Base-by-base conservation (phyloP, 495 filamentous ascomycete genomes). In the Astrothelium subdiscretum region DNA sequence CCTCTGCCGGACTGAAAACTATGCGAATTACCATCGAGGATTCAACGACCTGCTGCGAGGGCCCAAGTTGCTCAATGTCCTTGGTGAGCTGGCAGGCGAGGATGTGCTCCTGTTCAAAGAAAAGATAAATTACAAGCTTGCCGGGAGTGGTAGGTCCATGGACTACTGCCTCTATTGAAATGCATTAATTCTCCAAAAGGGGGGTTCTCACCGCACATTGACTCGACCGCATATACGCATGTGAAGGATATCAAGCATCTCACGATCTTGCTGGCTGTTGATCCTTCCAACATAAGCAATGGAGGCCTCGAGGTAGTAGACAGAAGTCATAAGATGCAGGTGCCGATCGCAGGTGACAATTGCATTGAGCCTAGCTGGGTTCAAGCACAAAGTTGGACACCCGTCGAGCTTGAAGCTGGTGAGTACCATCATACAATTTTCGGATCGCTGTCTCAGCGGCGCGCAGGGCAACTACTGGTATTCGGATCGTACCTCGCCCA, bases 91-190 rank as follows among this genome's bases (percentile, higher is more conserved):
- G 20, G 71, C 75, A 0, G 68, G 69, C 5, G 77, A 79, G 59
- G 69, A 75, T 8, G 78, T 79, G 75, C 58, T 77, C 18, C 66
- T 79, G 0, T 79, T 79, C 69, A 78, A 79, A 58, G 77, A 79
- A 54, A 78, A 79, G 66, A 79, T 76, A 62, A 77, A 76, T 65
- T 75, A 76, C 62, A 76, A 77, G 57, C 64, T 77, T 18, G 71
- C 74, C 18, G 72, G 73, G 6, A 73, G 71, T 65, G 76, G 76
- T 69, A 74, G 75, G 20, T 44, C 27, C 22, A 31, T n/a, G n/a
- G 29, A 43, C 26, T 31, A 29, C 43, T 18, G 13, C 13, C 15
- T 11, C 22, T n/a, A 24, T 43, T 15, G 43, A 1, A 15, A 12
- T 20, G 24, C 20, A 31, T 24, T 42, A n/a, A 48, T 18, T 48